Evolutionary conservation across 148 eudicot species (phyloP).

Genomic region (Suaeda aralocaspica): DNA sequence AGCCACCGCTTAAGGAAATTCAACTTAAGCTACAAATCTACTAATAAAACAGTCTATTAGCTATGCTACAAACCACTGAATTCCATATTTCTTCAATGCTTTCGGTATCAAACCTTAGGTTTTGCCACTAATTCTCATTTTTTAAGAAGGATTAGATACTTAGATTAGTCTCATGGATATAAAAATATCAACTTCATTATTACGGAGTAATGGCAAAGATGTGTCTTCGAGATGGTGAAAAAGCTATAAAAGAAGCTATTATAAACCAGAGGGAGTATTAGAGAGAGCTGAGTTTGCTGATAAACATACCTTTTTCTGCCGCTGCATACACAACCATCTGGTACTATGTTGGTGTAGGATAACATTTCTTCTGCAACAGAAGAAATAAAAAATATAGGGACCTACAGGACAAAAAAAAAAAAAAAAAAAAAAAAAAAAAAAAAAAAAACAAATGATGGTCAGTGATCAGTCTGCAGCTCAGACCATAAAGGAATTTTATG

Average conservation of each 20-base stretch:
- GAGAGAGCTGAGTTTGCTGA: background rate
- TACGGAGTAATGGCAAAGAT: background rate
- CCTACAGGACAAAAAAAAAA: constrained; percentile 35
- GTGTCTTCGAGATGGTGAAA: background rate
- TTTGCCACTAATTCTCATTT: background rate
- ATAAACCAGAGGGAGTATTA: background rate
- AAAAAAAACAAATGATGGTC: too few relatives aligned
- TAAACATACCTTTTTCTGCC: constrained; percentile 67
- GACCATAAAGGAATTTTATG: too few relatives aligned
- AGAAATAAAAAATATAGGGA: constrained; percentile 70
- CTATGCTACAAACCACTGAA: background rate
- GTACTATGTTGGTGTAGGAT: constrained; percentile 61
- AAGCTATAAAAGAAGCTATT: background rate
- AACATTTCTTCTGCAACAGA: constrained; percentile 78
- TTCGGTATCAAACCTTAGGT: background rate
- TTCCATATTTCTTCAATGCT: background rate
- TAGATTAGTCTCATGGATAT: too few relatives aligned
- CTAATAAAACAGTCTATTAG: background rate
- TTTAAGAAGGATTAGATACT: background rate
- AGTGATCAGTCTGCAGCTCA: too few relatives aligned
- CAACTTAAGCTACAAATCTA: background rate
- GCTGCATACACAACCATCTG: constrained; percentile 75
- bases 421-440: too few relatives aligned
- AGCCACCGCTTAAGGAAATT: constrained; percentile 61
- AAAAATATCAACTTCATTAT: too few relatives aligned